phyloP scores from a whole-genome alignment of 306 rosid genomes.

The Malus fusca region DNA sequence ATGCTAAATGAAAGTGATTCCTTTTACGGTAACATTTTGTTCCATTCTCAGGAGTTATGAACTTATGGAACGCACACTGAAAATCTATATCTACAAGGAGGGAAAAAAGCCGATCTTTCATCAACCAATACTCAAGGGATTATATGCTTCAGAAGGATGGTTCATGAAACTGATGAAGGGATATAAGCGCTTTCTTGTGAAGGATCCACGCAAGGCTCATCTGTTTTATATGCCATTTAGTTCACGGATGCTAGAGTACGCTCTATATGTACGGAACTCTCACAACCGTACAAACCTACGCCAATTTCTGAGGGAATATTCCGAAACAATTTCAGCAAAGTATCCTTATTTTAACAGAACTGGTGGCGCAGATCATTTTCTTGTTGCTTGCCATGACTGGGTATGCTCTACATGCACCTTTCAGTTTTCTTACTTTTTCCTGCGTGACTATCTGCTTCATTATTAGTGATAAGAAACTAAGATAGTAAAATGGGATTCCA shows the following conservation, averaged over 20 bases:
- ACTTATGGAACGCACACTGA: constrained; percentile 77
- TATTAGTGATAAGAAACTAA: background rate
- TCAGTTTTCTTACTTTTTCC: background rate
- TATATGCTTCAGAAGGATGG: constrained; percentile 96
- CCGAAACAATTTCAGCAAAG: constrained; percentile 66
- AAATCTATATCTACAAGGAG: constrained; percentile 79
- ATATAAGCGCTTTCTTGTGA: constrained; percentile 55
- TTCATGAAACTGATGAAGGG: constrained; percentile 93
- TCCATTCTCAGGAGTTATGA: constrained; percentile 72
- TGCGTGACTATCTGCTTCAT: background rate
- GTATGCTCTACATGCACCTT: constrained; percentile 32
- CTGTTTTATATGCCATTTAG: constrained; percentile 92
- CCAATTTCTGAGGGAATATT: constrained; percentile 57
- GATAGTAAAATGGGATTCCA: background rate
- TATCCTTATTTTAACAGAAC: constrained; percentile 77
- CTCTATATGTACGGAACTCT: constrained; percentile 74
- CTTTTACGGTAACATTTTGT: background rate
- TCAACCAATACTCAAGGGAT: constrained; percentile 74
- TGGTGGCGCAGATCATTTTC: constrained; percentile 92
- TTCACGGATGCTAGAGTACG: constrained; percentile 63
- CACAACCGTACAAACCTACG: constrained; percentile 91
- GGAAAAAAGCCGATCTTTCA: constrained; percentile 87
- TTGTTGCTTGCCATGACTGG: constrained; percentile 98
- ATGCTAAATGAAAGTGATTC: background rate
- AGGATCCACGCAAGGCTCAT: constrained; percentile 82